These are phyloP conservation scores for Diaporthe sp. DNA, from an alignment of 2,329 filamentous ascomycete genomes.

Conservation along the genomic window DNA sequence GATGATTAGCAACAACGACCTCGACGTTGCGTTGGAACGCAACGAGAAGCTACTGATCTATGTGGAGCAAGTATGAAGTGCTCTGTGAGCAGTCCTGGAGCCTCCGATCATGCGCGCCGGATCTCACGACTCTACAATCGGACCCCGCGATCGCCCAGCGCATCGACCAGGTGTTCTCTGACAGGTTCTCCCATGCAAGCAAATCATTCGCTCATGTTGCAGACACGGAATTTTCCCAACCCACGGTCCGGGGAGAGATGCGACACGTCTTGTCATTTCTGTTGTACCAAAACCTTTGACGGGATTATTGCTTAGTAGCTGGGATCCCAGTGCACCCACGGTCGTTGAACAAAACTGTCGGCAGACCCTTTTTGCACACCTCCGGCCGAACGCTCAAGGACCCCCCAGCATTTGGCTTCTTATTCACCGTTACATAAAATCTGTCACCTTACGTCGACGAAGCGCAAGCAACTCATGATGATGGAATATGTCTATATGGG, in stretches of 20 bases:
- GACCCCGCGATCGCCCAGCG: slow-evolving; percentile 20
- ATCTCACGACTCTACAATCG: not conserved
- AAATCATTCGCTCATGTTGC: slow-evolving; percentile 7
- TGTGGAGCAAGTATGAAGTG: slow-evolving; percentile 67
- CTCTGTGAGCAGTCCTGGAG: not conserved
- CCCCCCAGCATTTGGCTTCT: slow-evolving; percentile 4
- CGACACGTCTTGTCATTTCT: not conserved
- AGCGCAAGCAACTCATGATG: slow-evolving; percentile 42
- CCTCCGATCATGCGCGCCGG: slow-evolving; percentile 26
- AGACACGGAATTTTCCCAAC: not conserved
- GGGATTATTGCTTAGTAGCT: slow-evolving; percentile 36
- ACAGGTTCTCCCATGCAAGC: slow-evolving; percentile 10
- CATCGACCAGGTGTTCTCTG: not conserved
- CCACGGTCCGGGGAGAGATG: not conserved
- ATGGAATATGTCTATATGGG: slow-evolving; percentile 43
- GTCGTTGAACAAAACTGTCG: slow-evolving; percentile 30
- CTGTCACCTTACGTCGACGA: slow-evolving; percentile 36
- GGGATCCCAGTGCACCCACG: slow-evolving; percentile 36
- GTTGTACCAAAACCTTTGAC: slow-evolving; percentile 27
- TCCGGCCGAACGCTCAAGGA: not conserved
- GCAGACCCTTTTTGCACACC: slow-evolving; percentile 6
- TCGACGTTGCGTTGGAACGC: slow-evolving; percentile 83
- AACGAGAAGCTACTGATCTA: slow-evolving; percentile 91
- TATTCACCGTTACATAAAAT: slow-evolving; percentile 37
- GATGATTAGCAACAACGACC: slow-evolving; percentile 83